These are phyloP conservation scores for Syzygium syzygioides DNA, from an alignment of 441 rosid species.

Conservation along the genomic window DNA sequence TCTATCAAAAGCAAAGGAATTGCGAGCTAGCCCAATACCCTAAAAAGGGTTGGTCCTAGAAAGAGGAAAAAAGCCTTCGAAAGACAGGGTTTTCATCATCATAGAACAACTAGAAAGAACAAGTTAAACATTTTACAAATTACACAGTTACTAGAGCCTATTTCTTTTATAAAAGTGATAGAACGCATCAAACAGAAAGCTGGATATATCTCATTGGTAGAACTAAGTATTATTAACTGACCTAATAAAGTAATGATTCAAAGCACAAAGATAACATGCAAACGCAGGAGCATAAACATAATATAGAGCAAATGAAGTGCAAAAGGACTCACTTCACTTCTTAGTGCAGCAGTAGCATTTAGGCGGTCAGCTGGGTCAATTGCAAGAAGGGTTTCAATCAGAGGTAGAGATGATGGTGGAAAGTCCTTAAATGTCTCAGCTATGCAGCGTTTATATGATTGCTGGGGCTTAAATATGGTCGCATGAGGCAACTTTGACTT, in stretches of 20 bases:
- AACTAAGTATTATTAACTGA: not conserved
- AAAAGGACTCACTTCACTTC: conserved; percentile 40
- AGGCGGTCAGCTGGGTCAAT: conserved; percentile 46
- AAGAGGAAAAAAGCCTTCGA: not conserved
- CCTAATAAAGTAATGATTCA: not conserved
- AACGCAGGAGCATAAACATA: not conserved
- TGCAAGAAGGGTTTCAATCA: conserved; percentile 54
- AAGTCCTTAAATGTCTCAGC: conserved; percentile 47
- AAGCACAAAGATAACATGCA: not conserved
- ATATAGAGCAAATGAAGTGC: not conserved
- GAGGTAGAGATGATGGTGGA: conserved; percentile 42
- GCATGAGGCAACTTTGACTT: conserved; percentile 61
- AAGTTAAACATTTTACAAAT: not conserved
- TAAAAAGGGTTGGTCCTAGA: not conserved
- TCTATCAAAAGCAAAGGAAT: not conserved
- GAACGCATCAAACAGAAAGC: not conserved
- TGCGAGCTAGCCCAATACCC: not conserved
- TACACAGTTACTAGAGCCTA: not conserved
- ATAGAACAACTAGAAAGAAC: not conserved
- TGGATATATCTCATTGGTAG: not conserved
- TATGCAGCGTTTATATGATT: conserved; percentile 44
- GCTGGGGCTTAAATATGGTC: conserved; percentile 50
- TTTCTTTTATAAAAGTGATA: not conserved
- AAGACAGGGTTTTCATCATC: not conserved
- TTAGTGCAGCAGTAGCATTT: conserved; percentile 51